Base-by-base conservation (phyloP, 2,329 filamentous ascomycete species). In the Cercospora janseana region DNA sequence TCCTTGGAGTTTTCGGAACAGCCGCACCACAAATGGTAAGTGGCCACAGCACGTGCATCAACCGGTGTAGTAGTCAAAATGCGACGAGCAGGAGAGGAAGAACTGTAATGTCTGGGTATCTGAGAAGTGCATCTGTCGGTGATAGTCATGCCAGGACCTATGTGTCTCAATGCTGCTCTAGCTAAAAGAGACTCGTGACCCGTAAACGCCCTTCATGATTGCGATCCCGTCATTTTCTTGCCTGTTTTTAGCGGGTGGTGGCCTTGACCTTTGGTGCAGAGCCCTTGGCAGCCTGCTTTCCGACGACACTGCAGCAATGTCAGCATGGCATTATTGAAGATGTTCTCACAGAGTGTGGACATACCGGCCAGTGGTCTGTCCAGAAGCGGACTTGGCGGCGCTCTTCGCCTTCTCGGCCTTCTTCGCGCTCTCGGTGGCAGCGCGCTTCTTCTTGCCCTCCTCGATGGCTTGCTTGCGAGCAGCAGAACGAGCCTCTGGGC, bases 351-450 rank as follows among this genome's bases (percentile, higher is more conserved):
- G 8, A n/a, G 35, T 6, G 24, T 37, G 12, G 29, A 61, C 63
- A 43, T 58, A 65, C 64, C 62, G 62, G 75, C 87, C 85, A 69
- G 77, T 74, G 64, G 81, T 79, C 79, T 90, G 82, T 71, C 89
- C 91, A 69, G 77, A 73, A 65, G 81, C 79, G 79, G 90, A 82
- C 71, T 89, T 91, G 64, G 86, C 82, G 62, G 91, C 91, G 70
- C 67, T 80, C 88, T 97, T 97, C 69, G 93, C 93, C 89, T 98
- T 98, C 79, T 97, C 91, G 55, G 88, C 87, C 88, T 97, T 98
- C 89, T 97, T 98, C 75, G 83, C 85, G 73, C 83, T 87, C 76
- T 88, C 85, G 58, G 83, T 81, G 60, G 84, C 90, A 63, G 85
- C 79, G 82, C 94, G 95, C 90, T 97, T 96, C 76, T 95, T 91